Conservation (phyloP, 164 flowering plant genomes). For the Nymphaea thermarum region DNA sequence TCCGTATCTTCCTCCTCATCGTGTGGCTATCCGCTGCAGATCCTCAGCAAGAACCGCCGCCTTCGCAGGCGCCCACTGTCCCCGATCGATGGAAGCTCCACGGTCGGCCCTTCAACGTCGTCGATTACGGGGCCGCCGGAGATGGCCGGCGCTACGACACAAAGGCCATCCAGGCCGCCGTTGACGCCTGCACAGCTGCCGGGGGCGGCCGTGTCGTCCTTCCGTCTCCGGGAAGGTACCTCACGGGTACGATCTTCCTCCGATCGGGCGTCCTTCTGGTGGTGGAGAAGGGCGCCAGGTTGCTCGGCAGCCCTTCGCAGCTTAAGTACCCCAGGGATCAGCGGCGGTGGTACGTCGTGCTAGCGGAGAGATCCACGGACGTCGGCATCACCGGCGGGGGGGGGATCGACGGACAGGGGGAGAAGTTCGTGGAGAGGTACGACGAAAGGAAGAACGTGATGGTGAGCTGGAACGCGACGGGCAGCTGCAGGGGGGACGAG, state of each 20-base stretch:
- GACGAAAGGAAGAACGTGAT: slow-evolving; percentile 79
- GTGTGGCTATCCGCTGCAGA: too few relatives aligned
- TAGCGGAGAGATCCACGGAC: slow-evolving; percentile 65
- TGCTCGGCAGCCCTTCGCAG: slow-evolving; percentile 51
- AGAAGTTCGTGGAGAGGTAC: slow-evolving; percentile 43
- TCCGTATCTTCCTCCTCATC: too few relatives aligned
- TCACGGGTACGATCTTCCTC: slow-evolving; percentile 62
- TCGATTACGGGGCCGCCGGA: slow-evolving; percentile 78
- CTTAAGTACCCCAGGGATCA: slow-evolving; percentile 50
- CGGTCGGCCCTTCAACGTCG: slow-evolving; percentile 39
- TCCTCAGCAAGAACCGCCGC: too few relatives aligned
- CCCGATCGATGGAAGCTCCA: neutral
- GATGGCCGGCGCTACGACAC: slow-evolving; percentile 74
- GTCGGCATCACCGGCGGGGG: slow-evolving; percentile 91
- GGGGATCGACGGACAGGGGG: slow-evolving; percentile 71
- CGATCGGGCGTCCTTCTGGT: slow-evolving; percentile 51
- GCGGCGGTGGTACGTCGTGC: slow-evolving; percentile 62
- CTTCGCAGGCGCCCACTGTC: too few relatives aligned
- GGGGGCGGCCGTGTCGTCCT: slow-evolving; percentile 46
- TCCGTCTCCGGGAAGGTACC: slow-evolving; percentile 48
- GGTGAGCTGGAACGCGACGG: slow-evolving; percentile 92
- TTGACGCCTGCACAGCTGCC: slow-evolving; percentile 45
- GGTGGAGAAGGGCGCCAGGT: slow-evolving; percentile 35
- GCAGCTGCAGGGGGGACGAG: slow-evolving; percentile 77
- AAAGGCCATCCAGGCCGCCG: slow-evolving; percentile 58